A percentile compares a stretch with the other conserved stretches of the same genome.
phyloP scores from a whole-genome alignment of 2,329 filamentous ascomycete species.

The Arthrobotrys conoides region DNA sequence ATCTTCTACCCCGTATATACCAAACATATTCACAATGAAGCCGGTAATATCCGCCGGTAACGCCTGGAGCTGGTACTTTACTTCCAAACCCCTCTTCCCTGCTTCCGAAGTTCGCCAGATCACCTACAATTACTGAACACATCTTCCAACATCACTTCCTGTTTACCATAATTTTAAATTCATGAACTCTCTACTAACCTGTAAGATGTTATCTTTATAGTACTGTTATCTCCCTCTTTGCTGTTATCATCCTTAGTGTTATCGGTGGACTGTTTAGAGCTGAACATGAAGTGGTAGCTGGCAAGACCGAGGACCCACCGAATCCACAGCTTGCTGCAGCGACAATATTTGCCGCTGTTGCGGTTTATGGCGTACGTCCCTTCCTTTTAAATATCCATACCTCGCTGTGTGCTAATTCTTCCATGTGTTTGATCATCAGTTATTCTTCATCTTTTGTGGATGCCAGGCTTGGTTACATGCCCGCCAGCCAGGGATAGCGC shows the following conservation, averaged over 20 bases:
- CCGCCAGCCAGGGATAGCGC: slow-evolving; percentile 72
- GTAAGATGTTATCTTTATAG: slow-evolving; percentile 69
- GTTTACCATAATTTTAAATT: neutral
- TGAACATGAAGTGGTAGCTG: slow-evolving; percentile 86
- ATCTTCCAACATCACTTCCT: slow-evolving; percentile 59
- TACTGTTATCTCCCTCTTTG: slow-evolving; percentile 78
- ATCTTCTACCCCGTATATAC: neutral
- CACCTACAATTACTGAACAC: slow-evolving; percentile 62
- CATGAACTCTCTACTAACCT: slow-evolving; percentile 60
- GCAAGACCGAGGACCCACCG: slow-evolving; percentile 75
- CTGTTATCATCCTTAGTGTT: slow-evolving; percentile 76
- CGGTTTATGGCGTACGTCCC: slow-evolving; percentile 85
- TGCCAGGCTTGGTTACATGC: slow-evolving; percentile 89
- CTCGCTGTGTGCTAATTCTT: slow-evolving; percentile 17
- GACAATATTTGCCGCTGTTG: slow-evolving; percentile 87
- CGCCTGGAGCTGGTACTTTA: slow-evolving; percentile 90
- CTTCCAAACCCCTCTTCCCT: slow-evolving; percentile 3
- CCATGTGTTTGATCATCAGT: slow-evolving; percentile 69
- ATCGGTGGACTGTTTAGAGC: slow-evolving; percentile 80
- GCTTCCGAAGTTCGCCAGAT: slow-evolving; percentile 4
- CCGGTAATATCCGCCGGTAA: slow-evolving; percentile 91
- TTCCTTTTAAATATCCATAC: neutral
- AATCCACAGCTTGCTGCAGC: slow-evolving; percentile 82
- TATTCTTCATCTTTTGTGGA: slow-evolving; percentile 91
- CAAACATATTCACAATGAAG: slow-evolving; percentile 80